Conservation (phyloP, 2,329 filamentous ascomycete genomes). For the Lecanicillium sp. region DNA sequence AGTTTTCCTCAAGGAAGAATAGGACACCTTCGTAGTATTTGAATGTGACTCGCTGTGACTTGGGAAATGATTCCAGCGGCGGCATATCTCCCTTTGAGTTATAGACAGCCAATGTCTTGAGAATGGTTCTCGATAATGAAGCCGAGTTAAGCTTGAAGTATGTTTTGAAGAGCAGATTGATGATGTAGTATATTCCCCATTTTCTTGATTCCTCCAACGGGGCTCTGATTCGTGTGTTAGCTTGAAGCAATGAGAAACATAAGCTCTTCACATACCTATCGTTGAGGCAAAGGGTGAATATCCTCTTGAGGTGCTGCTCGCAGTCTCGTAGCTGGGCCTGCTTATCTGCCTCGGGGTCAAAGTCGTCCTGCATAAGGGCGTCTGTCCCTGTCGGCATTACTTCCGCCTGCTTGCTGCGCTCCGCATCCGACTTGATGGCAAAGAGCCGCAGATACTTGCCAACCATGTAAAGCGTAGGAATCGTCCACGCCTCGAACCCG, state of each 20-base stretch:
- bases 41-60: conserved; percentile 88
- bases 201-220: conserved; percentile 85
- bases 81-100: conserved; percentile 71
- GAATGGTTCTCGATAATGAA: conserved; percentile 80
- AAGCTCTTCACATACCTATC: conserved; percentile 59
- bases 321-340: conserved; percentile 87
- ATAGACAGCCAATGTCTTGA: conserved; percentile 75
- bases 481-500: conserved; percentile 81
- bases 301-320: conserved; percentile 81
- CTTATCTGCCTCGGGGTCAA: conserved; percentile 68
- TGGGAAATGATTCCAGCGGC: conserved; percentile 70
- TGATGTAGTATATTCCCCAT: conserved; percentile 95
- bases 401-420: conserved; percentile 38
- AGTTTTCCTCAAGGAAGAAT: conserved; percentile 92
- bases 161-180: conserved; percentile 94
- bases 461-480: conserved; percentile 81
- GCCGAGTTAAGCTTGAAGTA: conserved; percentile 95
- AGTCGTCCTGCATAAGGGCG: conserved; percentile 67
- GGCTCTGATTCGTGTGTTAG: conserved; percentile 46
- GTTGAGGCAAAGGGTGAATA: conserved; percentile 84
- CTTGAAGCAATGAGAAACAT: neutral
- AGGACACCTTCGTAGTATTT: conserved; percentile 94
- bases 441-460: conserved; percentile 83
- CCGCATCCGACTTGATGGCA: conserved; percentile 84
- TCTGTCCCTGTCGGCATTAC: conserved; percentile 31